Evolutionary conservation across 2,329 filamentous ascomycete genomes (phyloP).

Genomic region (Talaromyces piceae): DNA sequence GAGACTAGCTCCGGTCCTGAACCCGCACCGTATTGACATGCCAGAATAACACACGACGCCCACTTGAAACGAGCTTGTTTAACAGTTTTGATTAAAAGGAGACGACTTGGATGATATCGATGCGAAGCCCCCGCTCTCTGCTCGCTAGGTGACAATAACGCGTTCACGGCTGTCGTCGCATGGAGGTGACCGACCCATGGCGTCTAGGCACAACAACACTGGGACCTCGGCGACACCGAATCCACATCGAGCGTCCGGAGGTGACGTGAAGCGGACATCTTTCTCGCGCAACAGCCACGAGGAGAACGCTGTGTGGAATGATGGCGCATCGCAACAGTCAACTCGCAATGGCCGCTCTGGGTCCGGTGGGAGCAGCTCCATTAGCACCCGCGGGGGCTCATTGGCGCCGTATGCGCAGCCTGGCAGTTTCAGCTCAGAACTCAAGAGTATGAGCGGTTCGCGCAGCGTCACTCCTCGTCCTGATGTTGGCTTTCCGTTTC

Average conservation of each 20-base stretch:
- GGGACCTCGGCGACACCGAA: constrained; percentile 35
- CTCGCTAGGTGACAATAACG: constrained; percentile 24
- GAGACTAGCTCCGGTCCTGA: neutral
- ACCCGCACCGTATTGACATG: neutral
- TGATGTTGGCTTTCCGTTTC: constrained; percentile 50
- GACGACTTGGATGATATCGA: constrained; percentile 16
- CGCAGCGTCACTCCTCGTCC: constrained; percentile 54
- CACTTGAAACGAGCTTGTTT: too few species aligned
- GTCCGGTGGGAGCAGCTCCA: constrained; percentile 53
- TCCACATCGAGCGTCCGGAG: constrained; percentile 32
- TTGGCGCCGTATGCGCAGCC: constrained; percentile 62
- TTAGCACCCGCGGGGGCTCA: constrained; percentile 59
- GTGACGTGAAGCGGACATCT: constrained; percentile 25
- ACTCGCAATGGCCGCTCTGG: constrained; percentile 44
- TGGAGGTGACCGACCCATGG: constrained; percentile 34
- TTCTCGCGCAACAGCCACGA: constrained; percentile 35
- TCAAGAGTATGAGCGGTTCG: constrained; percentile 62
- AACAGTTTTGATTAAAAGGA: too few species aligned
- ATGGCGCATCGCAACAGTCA: constrained; percentile 20
- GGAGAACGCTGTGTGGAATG: constrained; percentile 31
- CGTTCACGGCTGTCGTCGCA: constrained; percentile 12
- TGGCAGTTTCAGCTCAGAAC: constrained; percentile 83
- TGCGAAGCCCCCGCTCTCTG: constrained; percentile 22
- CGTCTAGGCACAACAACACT: constrained; percentile 37
- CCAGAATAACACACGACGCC: too few species aligned